These are phyloP conservation scores for Phymatotrichopsis omnivora DNA, from an alignment of 2,329 filamentous ascomycete species.

Conservation along the genomic window DNA sequence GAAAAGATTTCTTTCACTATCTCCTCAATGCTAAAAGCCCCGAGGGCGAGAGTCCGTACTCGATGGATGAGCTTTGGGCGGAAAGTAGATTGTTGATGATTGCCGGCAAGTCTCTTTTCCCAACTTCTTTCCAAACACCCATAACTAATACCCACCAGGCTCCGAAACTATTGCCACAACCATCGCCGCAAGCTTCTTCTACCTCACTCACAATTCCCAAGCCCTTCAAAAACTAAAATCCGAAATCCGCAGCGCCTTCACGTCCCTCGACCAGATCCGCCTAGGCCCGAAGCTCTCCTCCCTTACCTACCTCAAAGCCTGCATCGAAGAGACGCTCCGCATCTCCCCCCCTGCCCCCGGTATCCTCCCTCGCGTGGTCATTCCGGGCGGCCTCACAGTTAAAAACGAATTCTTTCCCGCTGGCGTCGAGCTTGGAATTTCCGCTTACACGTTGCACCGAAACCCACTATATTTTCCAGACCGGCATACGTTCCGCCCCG, in stretches of 20 bases:
- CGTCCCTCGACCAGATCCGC: constrained; percentile 31
- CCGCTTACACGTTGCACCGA: constrained; percentile 60
- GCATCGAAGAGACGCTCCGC: constrained; percentile 34
- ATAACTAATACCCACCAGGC: constrained; percentile 33
- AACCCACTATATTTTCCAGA: constrained; percentile 52
- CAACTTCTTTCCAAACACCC: constrained; percentile 1
- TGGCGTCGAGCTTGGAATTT: constrained; percentile 45
- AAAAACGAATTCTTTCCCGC: constrained; percentile 46
- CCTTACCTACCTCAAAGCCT: constrained; percentile 34
- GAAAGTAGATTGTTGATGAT: constrained; percentile 47
- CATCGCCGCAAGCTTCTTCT: constrained; percentile 42
- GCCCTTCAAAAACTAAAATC: constrained; percentile 42
- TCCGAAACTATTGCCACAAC: constrained; percentile 45
- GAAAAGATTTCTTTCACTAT: constrained; percentile 67
- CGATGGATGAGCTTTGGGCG: constrained; percentile 56
- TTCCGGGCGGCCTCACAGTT: constrained; percentile 38
- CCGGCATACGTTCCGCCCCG: constrained; percentile 50
- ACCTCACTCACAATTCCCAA: constrained; percentile 36
- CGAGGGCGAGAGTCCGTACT: constrained; percentile 58
- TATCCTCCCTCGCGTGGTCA: constrained; percentile 32
- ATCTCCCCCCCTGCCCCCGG: constrained; percentile 32
- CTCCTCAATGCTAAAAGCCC: constrained; percentile 61
- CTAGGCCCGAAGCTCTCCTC: background rate
- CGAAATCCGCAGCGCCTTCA: constrained; percentile 42
- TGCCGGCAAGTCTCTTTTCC: constrained; percentile 34